Percentiles rank a stretch among this genome's conserved stretches.
phyloP scores from a whole-genome alignment of 2,329 filamentous ascomycete species.

The Coniella vitis region DNA sequence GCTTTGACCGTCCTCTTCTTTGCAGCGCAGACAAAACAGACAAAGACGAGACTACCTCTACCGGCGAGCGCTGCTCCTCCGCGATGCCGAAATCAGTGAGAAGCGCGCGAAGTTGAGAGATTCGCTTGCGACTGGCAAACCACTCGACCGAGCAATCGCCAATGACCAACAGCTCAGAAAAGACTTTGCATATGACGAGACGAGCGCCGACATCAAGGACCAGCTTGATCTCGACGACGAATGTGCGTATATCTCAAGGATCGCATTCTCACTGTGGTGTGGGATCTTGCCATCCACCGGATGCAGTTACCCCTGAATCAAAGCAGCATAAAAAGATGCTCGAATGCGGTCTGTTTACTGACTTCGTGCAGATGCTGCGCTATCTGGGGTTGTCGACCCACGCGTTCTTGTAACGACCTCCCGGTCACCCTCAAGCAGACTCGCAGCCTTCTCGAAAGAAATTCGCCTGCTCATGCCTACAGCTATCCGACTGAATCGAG shows the following conservation, averaged over 20 bases:
- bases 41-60: conserved; percentile 86
- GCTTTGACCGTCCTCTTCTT: conserved; percentile 14
- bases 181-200: conserved; percentile 93
- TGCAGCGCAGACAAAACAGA: conserved; percentile 63
- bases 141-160: conserved; percentile 72
- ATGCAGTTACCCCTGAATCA: background rate
- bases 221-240: conserved; percentile 78
- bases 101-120: conserved; percentile 82
- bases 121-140: conserved; percentile 83
- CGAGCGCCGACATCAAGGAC: conserved; percentile 61
- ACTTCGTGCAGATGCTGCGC: conserved; percentile 43
- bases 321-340: background rate
- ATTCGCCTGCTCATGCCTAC: conserved; percentile 69
- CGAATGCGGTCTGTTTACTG: background rate
- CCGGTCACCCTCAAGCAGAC: conserved; percentile 74
- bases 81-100: conserved; percentile 87
- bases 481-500: conserved; percentile 80
- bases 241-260: conserved; percentile 40
- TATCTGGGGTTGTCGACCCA: conserved; percentile 88
- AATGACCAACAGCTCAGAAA: conserved; percentile 78
- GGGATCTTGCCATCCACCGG: too few species aligned
- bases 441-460: conserved; percentile 84
- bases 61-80: conserved; percentile 75
- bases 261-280: background rate
- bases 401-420: conserved; percentile 87